phyloP scores from a whole-genome alignment of 352 stramenopile species.

The Globisporangium radiosum region DNA sequence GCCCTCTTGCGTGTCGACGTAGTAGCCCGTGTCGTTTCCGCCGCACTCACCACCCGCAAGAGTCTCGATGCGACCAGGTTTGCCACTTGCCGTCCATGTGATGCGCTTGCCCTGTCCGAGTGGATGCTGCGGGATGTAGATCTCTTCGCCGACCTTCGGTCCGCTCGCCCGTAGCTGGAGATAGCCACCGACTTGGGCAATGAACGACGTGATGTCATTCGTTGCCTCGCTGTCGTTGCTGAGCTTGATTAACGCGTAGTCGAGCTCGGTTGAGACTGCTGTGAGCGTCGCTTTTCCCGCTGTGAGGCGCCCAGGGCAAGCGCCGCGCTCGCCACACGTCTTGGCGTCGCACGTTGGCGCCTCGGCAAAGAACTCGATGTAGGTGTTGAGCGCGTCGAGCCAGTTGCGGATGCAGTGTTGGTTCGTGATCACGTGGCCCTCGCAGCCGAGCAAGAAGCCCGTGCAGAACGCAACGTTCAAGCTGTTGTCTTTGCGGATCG shows the following conservation, averaged over 20 bases:
- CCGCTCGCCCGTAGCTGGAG: slow-evolving; percentile 29
- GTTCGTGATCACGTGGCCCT: slow-evolving; percentile 75
- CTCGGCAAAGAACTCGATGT: slow-evolving; percentile 64
- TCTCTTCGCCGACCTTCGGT: slow-evolving; percentile 23
- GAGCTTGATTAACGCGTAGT: slow-evolving; percentile 43
- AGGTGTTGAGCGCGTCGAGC: slow-evolving; percentile 61
- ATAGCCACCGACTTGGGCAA: slow-evolving; percentile 25
- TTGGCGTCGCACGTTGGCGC: slow-evolving; percentile 27
- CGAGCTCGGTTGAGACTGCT: slow-evolving; percentile 27
- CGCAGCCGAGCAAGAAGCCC: slow-evolving; percentile 64
- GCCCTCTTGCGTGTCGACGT: slow-evolving; percentile 67
- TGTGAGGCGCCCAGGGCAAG: slow-evolving; percentile 34
- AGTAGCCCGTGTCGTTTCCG: slow-evolving; percentile 53
- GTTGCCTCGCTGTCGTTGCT: slow-evolving; percentile 20
- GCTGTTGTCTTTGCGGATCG: slow-evolving; percentile 55
- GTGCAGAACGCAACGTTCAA: slow-evolving; percentile 64
- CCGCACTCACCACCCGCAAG: slow-evolving; percentile 36
- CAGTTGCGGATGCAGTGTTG: slow-evolving; percentile 63
- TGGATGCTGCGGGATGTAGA: slow-evolving; percentile 42
- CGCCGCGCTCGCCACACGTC: slow-evolving; percentile 25
- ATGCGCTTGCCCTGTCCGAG: slow-evolving; percentile 32
- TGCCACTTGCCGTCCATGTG: slow-evolving; percentile 17
- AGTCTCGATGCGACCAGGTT: slow-evolving; percentile 24
- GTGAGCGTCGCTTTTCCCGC: slow-evolving; percentile 30
- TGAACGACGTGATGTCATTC: slow-evolving; percentile 27